Evolutionary conservation across 805 yeast species (phyloP).

Genomic region (Ogataea neopini): DNA sequence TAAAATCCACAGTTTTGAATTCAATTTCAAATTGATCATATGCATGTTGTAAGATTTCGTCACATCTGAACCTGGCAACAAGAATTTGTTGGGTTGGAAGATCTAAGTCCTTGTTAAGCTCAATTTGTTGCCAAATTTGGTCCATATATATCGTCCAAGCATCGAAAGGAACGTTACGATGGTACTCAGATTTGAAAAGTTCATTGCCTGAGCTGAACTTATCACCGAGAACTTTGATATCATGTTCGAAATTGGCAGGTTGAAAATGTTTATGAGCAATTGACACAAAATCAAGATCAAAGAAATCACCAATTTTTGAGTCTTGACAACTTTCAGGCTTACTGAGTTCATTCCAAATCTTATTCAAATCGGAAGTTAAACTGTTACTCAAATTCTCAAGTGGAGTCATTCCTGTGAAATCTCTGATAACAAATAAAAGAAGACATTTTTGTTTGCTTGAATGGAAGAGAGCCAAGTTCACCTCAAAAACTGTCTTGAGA

Average conservation of each 20-base stretch:
- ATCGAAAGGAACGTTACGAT: slow-evolving; percentile 86
- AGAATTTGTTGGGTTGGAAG: slow-evolving; percentile 94
- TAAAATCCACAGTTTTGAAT: slow-evolving; percentile 31
- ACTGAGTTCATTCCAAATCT: slow-evolving; percentile 74
- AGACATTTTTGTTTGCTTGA: slow-evolving; percentile 57
- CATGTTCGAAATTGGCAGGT: slow-evolving; percentile 64
- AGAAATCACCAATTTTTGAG: slow-evolving; percentile 67
- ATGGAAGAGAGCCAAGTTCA: slow-evolving; percentile 83
- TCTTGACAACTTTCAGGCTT: slow-evolving; percentile 68
- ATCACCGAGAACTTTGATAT: slow-evolving; percentile 64
- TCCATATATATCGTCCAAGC: slow-evolving; percentile 94
- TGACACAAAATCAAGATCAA: slow-evolving; percentile 79
- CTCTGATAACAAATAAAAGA: slow-evolving; percentile 86
- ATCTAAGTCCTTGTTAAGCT: slow-evolving; percentile 88
- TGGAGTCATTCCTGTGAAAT: slow-evolving; percentile 87
- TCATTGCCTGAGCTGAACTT: slow-evolving; percentile 45
- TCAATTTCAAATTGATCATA: slow-evolving; percentile 44
- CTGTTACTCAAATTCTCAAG: slow-evolving; percentile 68
- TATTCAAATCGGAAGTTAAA: slow-evolving; percentile 65
- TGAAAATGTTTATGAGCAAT: slow-evolving; percentile 85
- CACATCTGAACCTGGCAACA: slow-evolving; percentile 93
- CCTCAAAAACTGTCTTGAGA: slow-evolving; percentile 94
- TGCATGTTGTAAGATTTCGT: slow-evolving; percentile 69
- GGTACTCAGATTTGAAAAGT: slow-evolving; percentile 69
- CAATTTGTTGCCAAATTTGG: slow-evolving; percentile 93